Conservation (phyloP, 73 alveolate species). For the Tetrahymena elliotti region DNA sequence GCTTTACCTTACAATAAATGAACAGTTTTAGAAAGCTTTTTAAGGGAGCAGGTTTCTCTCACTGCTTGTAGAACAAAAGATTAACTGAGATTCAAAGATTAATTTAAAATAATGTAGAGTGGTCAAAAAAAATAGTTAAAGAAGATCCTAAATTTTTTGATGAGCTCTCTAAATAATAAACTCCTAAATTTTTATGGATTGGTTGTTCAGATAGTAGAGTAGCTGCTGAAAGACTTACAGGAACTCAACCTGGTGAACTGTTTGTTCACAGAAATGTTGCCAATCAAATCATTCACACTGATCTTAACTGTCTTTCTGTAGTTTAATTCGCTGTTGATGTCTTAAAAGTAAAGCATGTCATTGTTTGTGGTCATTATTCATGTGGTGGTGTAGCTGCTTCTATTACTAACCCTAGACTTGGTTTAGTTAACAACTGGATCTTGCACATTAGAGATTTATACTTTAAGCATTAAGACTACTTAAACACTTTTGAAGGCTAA, state of each 20-base stretch:
- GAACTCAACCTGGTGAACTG: slow-evolving; percentile 20
- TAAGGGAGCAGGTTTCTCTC: background rate
- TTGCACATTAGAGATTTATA: background rate
- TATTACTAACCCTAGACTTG: background rate
- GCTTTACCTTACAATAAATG: background rate
- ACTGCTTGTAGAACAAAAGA: background rate
- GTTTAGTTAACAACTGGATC: background rate
- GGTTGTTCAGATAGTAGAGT: slow-evolving; percentile 42
- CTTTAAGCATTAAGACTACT: background rate
- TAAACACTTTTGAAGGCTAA: background rate
- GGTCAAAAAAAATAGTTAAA: background rate
- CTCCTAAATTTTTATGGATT: slow-evolving; percentile 26
- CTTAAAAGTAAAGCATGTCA: slow-evolving; percentile 10
- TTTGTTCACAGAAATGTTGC: slow-evolving; percentile 19
- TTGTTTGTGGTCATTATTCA: slow-evolving; percentile 23
- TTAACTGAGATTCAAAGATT: background rate
- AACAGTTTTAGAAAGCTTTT: background rate
- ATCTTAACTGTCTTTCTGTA: slow-evolving; percentile 11
- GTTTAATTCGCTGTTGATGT: slow-evolving; percentile 36
- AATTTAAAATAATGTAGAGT: background rate
- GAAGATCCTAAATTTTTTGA: slow-evolving; percentile 26
- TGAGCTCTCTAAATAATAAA: slow-evolving; percentile 8
- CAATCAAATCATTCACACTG: slow-evolving; percentile 9
- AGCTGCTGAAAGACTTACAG: slow-evolving; percentile 8
- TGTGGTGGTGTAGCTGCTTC: slow-evolving; percentile 45